phyloP scores from a whole-genome alignment of 2,329 filamentous ascomycete species.

The Cercospora zeina region DNA sequence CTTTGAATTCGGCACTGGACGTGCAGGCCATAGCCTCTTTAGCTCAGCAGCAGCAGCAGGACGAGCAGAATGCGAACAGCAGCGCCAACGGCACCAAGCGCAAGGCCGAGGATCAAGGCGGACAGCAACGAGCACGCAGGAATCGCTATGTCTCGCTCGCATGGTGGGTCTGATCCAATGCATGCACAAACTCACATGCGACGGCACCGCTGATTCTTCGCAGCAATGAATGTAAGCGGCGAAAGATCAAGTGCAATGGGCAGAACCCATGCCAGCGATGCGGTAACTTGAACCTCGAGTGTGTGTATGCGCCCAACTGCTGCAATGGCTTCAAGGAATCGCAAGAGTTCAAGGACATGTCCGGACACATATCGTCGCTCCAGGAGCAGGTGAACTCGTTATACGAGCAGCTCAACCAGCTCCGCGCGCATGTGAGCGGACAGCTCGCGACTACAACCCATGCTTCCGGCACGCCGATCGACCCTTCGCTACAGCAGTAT shows the following conservation, averaged over 20 bases:
- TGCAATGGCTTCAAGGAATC: conserved; percentile 87
- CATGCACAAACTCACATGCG: background rate
- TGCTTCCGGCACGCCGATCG: conserved; percentile 35
- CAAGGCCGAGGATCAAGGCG: conserved; percentile 46
- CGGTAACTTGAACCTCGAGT: conserved; percentile 64
- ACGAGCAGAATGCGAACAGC: conserved; percentile 24
- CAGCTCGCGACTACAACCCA: conserved; percentile 16
- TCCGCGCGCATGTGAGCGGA: conserved; percentile 55
- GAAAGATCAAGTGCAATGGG: conserved; percentile 69
- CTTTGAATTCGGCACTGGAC: conserved; percentile 20
- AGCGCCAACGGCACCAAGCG: conserved; percentile 44
- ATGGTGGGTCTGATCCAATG: conserved; percentile 51
- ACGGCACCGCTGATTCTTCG: background rate
- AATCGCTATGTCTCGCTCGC: conserved; percentile 69
- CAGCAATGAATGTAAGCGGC: conserved; percentile 65
- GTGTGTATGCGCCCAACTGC: conserved; percentile 66
- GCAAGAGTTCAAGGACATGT: conserved; percentile 85
- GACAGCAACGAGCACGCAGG: conserved; percentile 57
- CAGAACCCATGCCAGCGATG: conserved; percentile 65
- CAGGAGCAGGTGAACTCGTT: conserved; percentile 83
- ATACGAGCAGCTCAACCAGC: conserved; percentile 67
- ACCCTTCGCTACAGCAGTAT: conserved; percentile 40
- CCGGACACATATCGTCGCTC: conserved; percentile 68
- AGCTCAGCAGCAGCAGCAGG: conserved; percentile 27
- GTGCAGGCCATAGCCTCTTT: conserved; percentile 28